Percentiles rank a stretch among this genome's conserved stretches.
phyloP scores from a whole-genome alignment of 1,284 basidiomycete genomes.

The Puccinia triticina region DNA sequence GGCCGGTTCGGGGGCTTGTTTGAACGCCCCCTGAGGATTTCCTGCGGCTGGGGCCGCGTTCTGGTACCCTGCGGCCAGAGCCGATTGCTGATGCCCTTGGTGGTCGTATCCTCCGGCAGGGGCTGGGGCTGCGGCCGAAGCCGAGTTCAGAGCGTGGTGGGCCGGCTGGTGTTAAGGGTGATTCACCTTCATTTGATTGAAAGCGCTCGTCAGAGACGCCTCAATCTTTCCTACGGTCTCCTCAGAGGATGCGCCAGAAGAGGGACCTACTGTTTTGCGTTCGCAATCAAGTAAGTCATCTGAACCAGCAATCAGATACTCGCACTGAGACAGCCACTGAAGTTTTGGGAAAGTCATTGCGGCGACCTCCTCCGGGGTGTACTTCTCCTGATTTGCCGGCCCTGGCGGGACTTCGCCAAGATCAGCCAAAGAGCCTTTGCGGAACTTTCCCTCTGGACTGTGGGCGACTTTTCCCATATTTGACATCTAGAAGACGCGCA shows the following conservation, averaged over 20 bases:
- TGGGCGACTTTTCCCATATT: not conserved
- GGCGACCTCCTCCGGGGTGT: not conserved
- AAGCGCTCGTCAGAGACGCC: not conserved
- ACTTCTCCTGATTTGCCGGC: not conserved
- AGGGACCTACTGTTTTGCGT: not conserved
- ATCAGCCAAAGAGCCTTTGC: no score
- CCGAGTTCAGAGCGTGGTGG: not conserved
- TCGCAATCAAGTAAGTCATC: not conserved
- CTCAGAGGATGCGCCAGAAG: not conserved
- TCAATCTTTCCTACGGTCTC: not conserved
- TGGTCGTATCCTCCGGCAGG: not conserved
- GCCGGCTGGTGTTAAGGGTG: not conserved
- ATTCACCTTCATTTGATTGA: not conserved
- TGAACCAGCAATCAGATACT: not conserved
- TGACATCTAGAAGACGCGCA: not conserved
- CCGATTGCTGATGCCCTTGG: not conserved
- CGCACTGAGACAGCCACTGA: not conserved
- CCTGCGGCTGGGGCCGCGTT: not conserved
- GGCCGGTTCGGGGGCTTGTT: no score
- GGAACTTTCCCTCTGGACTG: not conserved
- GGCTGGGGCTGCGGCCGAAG: not conserved
- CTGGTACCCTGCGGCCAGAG: not conserved
- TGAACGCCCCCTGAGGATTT: no score
- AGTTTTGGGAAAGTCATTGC: not conserved
- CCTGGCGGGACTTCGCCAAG: not conserved